Evolutionary conservation across 345 rosid species (phyloP).

Genomic region (Eucalyptus regnans): DNA sequence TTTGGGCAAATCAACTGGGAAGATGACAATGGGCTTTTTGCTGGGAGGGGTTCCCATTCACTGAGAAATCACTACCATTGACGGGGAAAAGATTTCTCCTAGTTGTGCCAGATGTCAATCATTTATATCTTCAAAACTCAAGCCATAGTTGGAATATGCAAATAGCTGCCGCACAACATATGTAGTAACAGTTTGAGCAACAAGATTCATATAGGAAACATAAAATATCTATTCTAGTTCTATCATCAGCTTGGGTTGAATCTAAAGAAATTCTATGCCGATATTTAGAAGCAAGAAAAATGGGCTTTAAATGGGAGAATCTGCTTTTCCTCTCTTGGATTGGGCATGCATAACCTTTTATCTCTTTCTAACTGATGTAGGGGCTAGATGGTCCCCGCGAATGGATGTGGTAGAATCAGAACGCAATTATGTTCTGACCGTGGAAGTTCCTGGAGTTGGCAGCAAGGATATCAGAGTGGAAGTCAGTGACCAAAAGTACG

Average conservation of each 20-base stretch:
- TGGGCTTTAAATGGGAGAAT: not conserved
- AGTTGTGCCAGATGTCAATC: not conserved
- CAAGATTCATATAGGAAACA: not conserved
- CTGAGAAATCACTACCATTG: not conserved
- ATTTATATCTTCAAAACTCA: not conserved
- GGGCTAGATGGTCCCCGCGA: constrained; percentile 47
- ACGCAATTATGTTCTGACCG: constrained; percentile 30
- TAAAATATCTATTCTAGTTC: not conserved
- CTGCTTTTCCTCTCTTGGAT: not conserved
- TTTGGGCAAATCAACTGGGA: not conserved
- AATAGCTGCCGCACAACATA: not conserved
- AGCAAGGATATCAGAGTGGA: constrained; percentile 67
- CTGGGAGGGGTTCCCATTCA: not conserved
- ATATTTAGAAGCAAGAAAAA: not conserved
- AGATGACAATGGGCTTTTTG: not conserved
- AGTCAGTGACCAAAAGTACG: constrained; percentile 43
- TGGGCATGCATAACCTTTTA: not conserved
- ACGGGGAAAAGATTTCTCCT: not conserved
- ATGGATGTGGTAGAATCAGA: constrained; percentile 49
- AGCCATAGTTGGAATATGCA: not conserved
- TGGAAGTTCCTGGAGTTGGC: constrained; percentile 67
- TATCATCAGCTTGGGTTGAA: not conserved
- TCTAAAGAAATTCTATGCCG: not conserved
- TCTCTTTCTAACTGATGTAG: constrained; percentile 12
- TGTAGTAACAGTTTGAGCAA: not conserved